Evolutionary conservation across 2,329 filamentous ascomycete genomes (phyloP).

Genomic region (Pseudogymnoascus sp.): DNA sequence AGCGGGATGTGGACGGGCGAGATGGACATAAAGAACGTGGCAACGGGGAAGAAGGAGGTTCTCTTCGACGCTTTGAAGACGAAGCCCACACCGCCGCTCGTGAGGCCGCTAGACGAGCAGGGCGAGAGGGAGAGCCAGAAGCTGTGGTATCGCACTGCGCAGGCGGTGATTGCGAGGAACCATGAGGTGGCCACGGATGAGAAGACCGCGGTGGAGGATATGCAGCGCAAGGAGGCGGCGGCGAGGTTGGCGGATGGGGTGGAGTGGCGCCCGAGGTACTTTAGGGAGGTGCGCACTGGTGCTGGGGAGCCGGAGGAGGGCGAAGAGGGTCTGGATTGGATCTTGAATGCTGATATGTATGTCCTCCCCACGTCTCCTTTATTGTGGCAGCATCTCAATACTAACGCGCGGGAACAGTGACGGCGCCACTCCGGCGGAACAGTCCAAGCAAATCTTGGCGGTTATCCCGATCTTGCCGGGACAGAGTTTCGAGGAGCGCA

Average conservation of each 20-base stretch:
- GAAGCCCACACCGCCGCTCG: conserved; percentile 64
- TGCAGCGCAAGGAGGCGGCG: conserved; percentile 81
- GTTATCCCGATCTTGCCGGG: conserved; percentile 80
- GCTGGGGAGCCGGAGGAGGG: conserved; percentile 67
- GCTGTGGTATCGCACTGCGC: conserved; percentile 74
- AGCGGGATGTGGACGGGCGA: conserved; percentile 91
- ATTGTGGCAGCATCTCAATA: background rate
- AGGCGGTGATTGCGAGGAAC: conserved; percentile 75
- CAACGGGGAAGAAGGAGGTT: conserved; percentile 84
- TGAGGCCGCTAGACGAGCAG: conserved; percentile 77
- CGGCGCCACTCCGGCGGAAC: conserved; percentile 55
- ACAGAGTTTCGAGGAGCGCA: conserved; percentile 51
- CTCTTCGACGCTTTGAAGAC: conserved; percentile 81
- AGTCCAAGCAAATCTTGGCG: conserved; percentile 73
- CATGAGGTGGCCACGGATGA: conserved; percentile 87
- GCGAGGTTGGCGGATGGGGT: conserved; percentile 67
- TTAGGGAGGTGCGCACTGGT: conserved; percentile 65
- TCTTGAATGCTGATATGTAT: conserved; percentile 81
- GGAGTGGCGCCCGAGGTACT: conserved; percentile 83
- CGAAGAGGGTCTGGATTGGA: conserved; percentile 89
- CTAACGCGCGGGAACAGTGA: conserved; percentile 40
- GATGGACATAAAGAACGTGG: conserved; percentile 82
- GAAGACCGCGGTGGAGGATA: conserved; percentile 93
- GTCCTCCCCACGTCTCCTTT: conserved; percentile 23
- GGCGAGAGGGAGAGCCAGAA: conserved; percentile 82